Evolutionary conservation across 140 eudicot genomes (phyloP).

Genomic region (Oenanthe javanica): DNA sequence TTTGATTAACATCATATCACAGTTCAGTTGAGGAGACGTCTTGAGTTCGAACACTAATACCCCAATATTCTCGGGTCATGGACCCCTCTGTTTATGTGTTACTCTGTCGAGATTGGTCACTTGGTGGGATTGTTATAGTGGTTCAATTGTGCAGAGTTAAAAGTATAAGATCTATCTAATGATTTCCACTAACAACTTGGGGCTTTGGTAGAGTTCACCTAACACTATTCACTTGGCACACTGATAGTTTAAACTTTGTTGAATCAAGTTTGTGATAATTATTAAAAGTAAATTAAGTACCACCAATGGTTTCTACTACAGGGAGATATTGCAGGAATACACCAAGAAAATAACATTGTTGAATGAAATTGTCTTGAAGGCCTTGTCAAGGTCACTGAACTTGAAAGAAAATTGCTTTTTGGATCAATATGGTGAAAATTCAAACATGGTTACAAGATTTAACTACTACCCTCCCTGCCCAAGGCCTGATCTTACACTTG

Average conservation of each 20-base stretch:
- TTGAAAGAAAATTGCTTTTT: slow-evolving; percentile 52
- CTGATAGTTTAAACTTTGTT: not conserved
- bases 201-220: too few species aligned
- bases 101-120: too few species aligned
- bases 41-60: too few species aligned
- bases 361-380: slow-evolving; percentile 28
- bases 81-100: too few species aligned
- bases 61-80: too few species aligned
- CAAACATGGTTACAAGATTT: slow-evolving; percentile 35
- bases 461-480: slow-evolving; percentile 66
- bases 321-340: slow-evolving; percentile 44
- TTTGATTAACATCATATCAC: too few species aligned
- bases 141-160: not conserved
- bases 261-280: not conserved
- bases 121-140: too few species aligned
- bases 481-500: slow-evolving; percentile 52
- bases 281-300: too few species aligned
- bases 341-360: slow-evolving; percentile 23
- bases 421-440: slow-evolving; percentile 39
- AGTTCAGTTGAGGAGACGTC: too few species aligned
- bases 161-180: not conserved
- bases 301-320: slow-evolving; percentile 8
- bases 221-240: not conserved
- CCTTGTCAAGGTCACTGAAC: slow-evolving; percentile 42
- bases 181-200: not conserved